Percentiles rank a stretch among this genome's conserved stretches.
These are phyloP conservation scores for Entoloma clypeatum DNA, from an alignment of 1,284 basidiomycete genomes.

Conservation along the genomic window DNA sequence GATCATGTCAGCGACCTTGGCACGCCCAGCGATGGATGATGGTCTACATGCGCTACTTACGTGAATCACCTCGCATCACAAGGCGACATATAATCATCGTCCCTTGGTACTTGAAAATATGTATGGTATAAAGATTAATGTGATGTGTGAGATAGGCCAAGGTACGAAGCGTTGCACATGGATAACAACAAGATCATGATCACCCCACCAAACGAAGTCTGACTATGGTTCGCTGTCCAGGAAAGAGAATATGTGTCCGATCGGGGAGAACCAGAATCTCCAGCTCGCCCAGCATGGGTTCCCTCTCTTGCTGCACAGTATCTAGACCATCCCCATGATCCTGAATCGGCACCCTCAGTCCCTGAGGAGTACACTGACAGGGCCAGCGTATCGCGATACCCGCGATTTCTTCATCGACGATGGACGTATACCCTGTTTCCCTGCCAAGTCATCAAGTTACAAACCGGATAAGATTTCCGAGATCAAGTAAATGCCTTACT, in stretches of 20 bases:
- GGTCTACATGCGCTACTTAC: no score
- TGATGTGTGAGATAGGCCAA: no score
- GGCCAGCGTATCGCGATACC: slow-evolving; percentile 17
- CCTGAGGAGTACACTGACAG: slow-evolving; percentile 3
- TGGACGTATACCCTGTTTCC: slow-evolving; percentile 16
- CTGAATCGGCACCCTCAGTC: background rate
- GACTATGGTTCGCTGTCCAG: slow-evolving; percentile 48
- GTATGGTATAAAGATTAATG: no score
- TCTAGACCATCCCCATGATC: background rate
- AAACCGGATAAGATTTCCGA: background rate
- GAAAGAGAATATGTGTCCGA: slow-evolving; percentile 44
- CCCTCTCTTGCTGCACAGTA: slow-evolving; percentile 11
- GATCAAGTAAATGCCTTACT: slow-evolving; percentile 32
- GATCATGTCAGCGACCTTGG: no score
- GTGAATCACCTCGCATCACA: no score
- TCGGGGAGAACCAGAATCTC: slow-evolving; percentile 49
- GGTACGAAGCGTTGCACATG: no score
- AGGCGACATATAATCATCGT: no score
- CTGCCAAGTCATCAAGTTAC: slow-evolving; percentile 3
- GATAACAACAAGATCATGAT: no score
- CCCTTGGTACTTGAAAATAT: no score
- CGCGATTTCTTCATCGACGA: slow-evolving; percentile 18
- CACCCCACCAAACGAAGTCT: slow-evolving; percentile 48
- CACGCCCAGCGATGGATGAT: no score
- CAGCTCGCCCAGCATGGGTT: slow-evolving; percentile 45